phyloP scores from a whole-genome alignment of 805 yeast genomes.

The Pichia ethanolica region DNA sequence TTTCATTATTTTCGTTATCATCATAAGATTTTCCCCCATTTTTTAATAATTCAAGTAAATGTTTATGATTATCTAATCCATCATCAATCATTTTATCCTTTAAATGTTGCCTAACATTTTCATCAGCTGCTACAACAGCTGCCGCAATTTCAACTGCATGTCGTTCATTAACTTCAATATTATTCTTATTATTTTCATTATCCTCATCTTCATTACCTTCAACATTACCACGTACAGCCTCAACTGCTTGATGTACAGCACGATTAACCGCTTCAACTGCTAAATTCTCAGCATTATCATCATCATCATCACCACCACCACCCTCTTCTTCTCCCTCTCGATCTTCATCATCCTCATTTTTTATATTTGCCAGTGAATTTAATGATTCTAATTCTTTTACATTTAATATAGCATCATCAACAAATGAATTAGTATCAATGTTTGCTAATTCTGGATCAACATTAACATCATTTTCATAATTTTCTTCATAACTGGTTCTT shows the following conservation, averaged over 20 bases:
- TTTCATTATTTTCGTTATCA: not conserved
- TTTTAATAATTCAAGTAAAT: not conserved
- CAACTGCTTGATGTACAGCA: conserved; percentile 10
- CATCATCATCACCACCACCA: conserved; percentile 4
- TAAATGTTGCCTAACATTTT: not conserved
- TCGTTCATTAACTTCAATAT: conserved; percentile 12
- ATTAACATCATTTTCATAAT: conserved; percentile 16
- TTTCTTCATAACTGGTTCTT: not conserved
- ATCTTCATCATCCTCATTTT: conserved; percentile 7
- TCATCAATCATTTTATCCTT: not conserved
- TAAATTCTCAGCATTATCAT: conserved; percentile 24
- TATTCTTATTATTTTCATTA: conserved; percentile 15
- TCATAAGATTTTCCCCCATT: not conserved
- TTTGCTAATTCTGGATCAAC: conserved; percentile 56
- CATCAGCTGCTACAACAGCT: conserved; percentile 29
- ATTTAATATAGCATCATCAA: conserved; percentile 63
- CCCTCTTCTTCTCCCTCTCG: not conserved
- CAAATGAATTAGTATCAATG: conserved; percentile 38
- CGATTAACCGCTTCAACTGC: conserved; percentile 25
- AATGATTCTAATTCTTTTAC: conserved; percentile 32
- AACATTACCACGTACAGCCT: conserved; percentile 4
- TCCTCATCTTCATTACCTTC: conserved; percentile 7
- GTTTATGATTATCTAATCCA: not conserved
- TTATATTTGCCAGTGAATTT: conserved; percentile 25
- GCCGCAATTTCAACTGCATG: conserved; percentile 14